Conservation (phyloP, 2,329 filamentous ascomycete species). For the Cordyceps fumosorosea region DNA sequence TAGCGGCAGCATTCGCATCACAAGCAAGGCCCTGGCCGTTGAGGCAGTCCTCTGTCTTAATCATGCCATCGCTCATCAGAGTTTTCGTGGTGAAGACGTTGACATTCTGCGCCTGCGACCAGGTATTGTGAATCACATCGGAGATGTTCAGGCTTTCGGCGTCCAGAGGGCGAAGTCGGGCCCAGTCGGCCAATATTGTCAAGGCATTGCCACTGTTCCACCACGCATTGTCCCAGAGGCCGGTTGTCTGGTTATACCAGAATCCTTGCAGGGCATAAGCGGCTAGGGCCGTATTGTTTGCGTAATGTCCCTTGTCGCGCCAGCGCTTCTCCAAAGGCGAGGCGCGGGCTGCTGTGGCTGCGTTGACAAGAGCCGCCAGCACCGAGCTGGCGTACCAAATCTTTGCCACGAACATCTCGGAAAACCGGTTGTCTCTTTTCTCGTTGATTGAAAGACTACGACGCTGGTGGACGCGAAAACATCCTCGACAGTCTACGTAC, state of each 20-base stretch:
- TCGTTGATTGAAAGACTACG: not conserved
- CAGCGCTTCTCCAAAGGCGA: not conserved
- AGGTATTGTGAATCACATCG: slow-evolving; percentile 39
- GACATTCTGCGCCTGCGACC: slow-evolving; percentile 36
- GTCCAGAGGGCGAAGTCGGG: slow-evolving; percentile 26
- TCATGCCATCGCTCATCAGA: slow-evolving; percentile 27
- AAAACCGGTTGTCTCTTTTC: not conserved
- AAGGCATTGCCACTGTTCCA: slow-evolving; percentile 67
- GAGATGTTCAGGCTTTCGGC: slow-evolving; percentile 34
- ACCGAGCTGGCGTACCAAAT: not conserved
- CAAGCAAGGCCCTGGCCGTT: slow-evolving; percentile 14
- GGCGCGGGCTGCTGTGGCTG: not conserved
- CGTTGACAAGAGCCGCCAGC: not conserved
- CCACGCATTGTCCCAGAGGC: slow-evolving; percentile 62
- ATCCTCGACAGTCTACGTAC: not conserved
- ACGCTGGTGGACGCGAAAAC: not conserved
- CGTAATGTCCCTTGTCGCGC: not conserved
- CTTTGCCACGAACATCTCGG: not conserved
- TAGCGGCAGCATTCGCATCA: not conserved
- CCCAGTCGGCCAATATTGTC: slow-evolving; percentile 54
- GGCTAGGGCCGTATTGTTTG: not conserved
- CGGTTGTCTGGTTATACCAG: slow-evolving; percentile 55
- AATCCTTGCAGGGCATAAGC: slow-evolving; percentile 9
- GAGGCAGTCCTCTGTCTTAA: slow-evolving; percentile 32
- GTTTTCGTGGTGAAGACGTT: slow-evolving; percentile 32